Percentiles rank a stretch among this genome's conserved stretches.
Conservation (phyloP, 441 rosid species). For the Capsella rubella region DNA sequence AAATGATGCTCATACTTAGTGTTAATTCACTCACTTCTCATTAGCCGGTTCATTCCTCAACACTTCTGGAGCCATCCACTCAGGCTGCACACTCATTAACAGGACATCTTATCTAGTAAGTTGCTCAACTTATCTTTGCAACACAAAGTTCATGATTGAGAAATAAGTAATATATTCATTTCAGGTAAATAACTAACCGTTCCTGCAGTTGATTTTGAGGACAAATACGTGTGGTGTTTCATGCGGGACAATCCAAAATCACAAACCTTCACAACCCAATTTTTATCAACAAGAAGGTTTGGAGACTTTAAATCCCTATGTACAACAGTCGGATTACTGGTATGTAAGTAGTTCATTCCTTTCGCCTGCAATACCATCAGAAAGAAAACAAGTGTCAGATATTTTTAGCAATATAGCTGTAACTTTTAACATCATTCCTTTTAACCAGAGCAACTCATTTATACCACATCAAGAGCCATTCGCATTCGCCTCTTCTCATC, state of each 20-base stretch:
- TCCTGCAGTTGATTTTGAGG: slow-evolving; percentile 98
- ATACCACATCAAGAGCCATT: slow-evolving; percentile 99
- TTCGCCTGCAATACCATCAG: slow-evolving; percentile 69
- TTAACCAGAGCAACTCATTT: slow-evolving; percentile 30
- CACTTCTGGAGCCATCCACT: slow-evolving; percentile 99
- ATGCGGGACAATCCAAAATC: slow-evolving; percentile 97
- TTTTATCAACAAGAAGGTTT: slow-evolving; percentile 96
- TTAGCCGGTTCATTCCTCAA: slow-evolving; percentile 97
- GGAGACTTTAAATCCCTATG: slow-evolving; percentile 98
- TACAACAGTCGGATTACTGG: slow-evolving; percentile 94
- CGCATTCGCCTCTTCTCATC: slow-evolving; percentile 91
- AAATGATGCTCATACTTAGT: background rate
- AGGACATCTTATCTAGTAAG: slow-evolving; percentile 30
- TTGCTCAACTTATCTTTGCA: slow-evolving; percentile 14
- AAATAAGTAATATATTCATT: background rate
- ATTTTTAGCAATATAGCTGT: slow-evolving; percentile 1
- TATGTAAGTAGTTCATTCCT: slow-evolving; percentile 98
- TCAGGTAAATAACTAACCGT: slow-evolving; percentile 58
- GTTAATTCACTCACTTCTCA: slow-evolving; percentile 77
- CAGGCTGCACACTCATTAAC: slow-evolving; percentile 73
- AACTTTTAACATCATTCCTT: slow-evolving; percentile 1
- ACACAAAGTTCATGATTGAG: background rate
- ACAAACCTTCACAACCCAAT: slow-evolving; percentile 98
- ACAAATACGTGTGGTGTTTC: slow-evolving; percentile 92
- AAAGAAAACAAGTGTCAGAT: slow-evolving; percentile 17